These are phyloP conservation scores for Whalleya microplaca DNA, from an alignment of 2,329 filamentous ascomycete genomes.

Conservation along the genomic window DNA sequence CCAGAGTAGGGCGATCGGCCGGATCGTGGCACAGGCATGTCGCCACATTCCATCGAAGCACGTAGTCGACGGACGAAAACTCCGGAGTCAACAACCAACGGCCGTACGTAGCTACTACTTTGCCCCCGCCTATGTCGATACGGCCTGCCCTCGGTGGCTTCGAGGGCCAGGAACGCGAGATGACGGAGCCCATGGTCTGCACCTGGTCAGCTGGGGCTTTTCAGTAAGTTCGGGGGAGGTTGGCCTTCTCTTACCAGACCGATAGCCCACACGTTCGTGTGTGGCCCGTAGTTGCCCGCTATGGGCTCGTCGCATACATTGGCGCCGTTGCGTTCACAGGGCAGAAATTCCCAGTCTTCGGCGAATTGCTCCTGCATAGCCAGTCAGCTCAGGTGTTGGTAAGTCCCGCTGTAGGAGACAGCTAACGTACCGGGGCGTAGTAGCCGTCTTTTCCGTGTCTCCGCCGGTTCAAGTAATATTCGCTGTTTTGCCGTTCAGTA, in stretches of 20 bases:
- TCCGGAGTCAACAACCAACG: no score
- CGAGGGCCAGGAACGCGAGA: no score
- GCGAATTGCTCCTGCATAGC: conserved; percentile 17
- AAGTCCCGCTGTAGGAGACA: background rate
- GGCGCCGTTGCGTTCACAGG: background rate
- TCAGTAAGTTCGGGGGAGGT: no score
- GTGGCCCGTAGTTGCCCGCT: conserved; percentile 12
- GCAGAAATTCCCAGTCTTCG: conserved; percentile 7
- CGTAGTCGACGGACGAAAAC: no score
- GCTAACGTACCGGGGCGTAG: conserved; percentile 22
- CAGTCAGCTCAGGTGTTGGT: background rate
- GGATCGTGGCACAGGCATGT: no score
- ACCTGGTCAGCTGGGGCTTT: no score
- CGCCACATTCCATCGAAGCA: no score
- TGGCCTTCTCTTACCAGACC: conserved; percentile 16
- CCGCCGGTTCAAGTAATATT: conserved; percentile 19
- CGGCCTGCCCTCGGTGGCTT: no score
- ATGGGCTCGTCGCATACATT: background rate
- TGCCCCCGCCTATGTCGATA: no score
- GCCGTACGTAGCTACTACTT: no score
- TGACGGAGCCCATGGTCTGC: no score
- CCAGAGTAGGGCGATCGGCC: no score
- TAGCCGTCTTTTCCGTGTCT: conserved; percentile 6
- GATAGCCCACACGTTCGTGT: conserved; percentile 19
- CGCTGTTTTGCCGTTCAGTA: conserved; percentile 13